Evolutionary conservation across 2,329 filamentous ascomycete genomes (phyloP), one percentile per base, ranked within the genome.

Genomic region (Aspergillus novofumigatus): DNA sequence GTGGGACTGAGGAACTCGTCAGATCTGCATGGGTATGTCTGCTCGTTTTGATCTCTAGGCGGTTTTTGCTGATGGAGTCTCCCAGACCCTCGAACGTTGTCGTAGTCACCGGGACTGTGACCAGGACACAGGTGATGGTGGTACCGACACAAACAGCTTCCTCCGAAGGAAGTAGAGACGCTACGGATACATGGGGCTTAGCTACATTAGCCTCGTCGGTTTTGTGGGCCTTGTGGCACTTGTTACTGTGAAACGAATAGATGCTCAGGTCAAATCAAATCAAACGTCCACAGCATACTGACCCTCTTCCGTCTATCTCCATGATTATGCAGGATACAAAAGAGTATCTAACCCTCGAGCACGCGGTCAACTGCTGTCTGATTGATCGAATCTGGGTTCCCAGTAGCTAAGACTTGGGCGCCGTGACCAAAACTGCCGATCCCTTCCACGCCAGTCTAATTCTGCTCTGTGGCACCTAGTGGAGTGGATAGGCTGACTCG

Each of bases 41-140:
- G 29, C 11, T 11, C 23, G 17, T 21, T 44, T 23, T 14, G 26
- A 21, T 21, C 4, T 45, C 32, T 23, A 17, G 4, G 28, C 21
- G 42, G 2, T 2, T 17, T 14, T 29, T 28, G 29, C 41, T 55
- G 41, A 55, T 47, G 4, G 14, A 17, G 35, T 20, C 3, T 23
- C 14, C 23, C 29, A 55, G 51, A 21, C 42, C 57, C 10, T 20
- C 7, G 6, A 58, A 58, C 5, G 25, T 55, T 25, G 57, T 49
- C n/a, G 32, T 51, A 5, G 29, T 59, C 26, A 57, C 58, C 14
- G 54, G 55, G 21, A 59, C 56, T 8, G 52, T 51, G 25, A 62
- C 57, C 0, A 55, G 28, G 20, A 48, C 51, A 4, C 54, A 53
- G 14, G 52, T 21, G 8, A 50, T 55, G 7, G 53, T 57, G 42